phyloP scores from a whole-genome alignment of 2,329 filamentous ascomycete species.

The Dothideomycetidae sp. region DNA sequence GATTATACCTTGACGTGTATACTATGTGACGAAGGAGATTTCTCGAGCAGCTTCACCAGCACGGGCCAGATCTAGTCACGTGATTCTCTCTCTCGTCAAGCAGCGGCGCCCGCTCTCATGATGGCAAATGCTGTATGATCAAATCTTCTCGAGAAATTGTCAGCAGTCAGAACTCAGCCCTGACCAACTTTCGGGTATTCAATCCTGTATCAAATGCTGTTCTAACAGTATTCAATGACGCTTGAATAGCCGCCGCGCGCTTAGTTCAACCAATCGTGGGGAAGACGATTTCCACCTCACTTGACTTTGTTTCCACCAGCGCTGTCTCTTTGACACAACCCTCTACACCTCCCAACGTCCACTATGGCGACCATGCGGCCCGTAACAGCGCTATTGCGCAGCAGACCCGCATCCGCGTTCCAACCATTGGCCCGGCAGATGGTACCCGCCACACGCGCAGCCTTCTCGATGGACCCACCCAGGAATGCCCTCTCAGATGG shows the following conservation, averaged over 20 bases:
- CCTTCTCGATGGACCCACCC: constrained; percentile 51
- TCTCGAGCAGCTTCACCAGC: constrained; percentile 5
- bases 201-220: no score
- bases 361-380: constrained; percentile 35
- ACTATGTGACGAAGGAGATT: constrained; percentile 6
- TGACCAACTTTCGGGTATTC: no score
- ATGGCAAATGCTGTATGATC: no score
- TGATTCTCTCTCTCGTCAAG: constrained; percentile 1
- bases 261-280: constrained; percentile 6
- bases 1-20: background rate
- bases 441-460: constrained; percentile 36
- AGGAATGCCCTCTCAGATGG: constrained; percentile 54
- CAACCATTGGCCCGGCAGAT: constrained; percentile 25
- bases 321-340: background rate
- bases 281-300: constrained; percentile 9
- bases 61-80: constrained; percentile 4
- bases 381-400: constrained; percentile 34
- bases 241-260: constrained; percentile 5
- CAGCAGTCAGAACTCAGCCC: no score
- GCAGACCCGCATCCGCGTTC: constrained; percentile 27
- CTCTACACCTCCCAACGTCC: constrained; percentile 10
- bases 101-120: background rate
- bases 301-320: constrained; percentile 8
- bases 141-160: no score
- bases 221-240: constrained; percentile 8